A percentile compares a stretch with the other conserved stretches of the same genome.
phyloP scores from a whole-genome alignment of 2,329 filamentous ascomycete species.

The Colletotrichum lini region DNA sequence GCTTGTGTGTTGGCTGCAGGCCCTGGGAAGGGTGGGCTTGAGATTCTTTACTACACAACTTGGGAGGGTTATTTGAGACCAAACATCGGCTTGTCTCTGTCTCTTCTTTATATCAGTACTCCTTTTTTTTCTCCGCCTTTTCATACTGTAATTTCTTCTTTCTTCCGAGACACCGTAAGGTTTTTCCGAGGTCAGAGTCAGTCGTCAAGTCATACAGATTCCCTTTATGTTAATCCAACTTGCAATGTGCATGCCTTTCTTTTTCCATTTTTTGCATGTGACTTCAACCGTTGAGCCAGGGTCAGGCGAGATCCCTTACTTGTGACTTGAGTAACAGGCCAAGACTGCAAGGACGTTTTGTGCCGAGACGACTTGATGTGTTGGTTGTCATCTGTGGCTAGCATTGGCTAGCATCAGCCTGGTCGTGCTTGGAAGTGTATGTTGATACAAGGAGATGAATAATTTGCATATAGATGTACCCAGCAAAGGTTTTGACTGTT shows the following conservation, averaged over 20 bases:
- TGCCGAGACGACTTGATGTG: background rate
- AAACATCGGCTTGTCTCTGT: constrained; percentile 41
- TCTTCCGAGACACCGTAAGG: constrained; percentile 43
- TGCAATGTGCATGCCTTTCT: constrained; percentile 21
- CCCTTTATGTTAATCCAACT: constrained; percentile 39
- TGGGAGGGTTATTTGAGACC: constrained; percentile 42
- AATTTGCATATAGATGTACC: too few species aligned
- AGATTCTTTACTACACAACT: constrained; percentile 40
- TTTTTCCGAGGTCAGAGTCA: constrained; percentile 42
- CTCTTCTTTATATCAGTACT: constrained; percentile 43
- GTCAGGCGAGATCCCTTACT: background rate
- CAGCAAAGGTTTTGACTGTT: too few species aligned
- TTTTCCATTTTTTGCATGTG: constrained; percentile 13
- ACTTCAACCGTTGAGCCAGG: constrained; percentile 27
- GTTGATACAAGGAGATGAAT: background rate
- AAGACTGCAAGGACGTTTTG: constrained; percentile 5
- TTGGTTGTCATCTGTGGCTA: background rate
- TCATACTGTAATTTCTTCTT: constrained; percentile 43
- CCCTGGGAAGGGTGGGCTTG: constrained; percentile 42
- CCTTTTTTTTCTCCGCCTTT: constrained; percentile 28
- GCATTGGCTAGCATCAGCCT: background rate
- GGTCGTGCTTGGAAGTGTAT: background rate
- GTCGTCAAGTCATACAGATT: constrained; percentile 42
- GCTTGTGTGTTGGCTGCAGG: constrained; percentile 23
- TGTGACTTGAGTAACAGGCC: background rate